Evolutionary conservation across 805 yeast genomes (phyloP).

Genomic region (Ogataea populi-albae): DNA sequence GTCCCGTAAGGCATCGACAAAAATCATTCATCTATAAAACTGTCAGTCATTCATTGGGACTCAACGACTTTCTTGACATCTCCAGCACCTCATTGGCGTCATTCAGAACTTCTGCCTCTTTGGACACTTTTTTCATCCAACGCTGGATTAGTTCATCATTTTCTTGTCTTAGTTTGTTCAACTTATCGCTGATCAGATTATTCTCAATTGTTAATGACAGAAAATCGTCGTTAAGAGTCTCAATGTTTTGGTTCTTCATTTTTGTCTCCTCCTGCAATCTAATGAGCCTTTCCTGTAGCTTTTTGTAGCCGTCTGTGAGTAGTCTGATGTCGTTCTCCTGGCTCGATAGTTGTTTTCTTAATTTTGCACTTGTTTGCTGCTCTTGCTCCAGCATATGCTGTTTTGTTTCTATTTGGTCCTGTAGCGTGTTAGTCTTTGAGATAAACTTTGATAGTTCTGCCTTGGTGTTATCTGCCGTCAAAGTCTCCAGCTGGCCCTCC

Average conservation of each 20-base stretch:
- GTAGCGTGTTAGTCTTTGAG: conserved; percentile 6
- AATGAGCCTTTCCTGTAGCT: conserved; percentile 17
- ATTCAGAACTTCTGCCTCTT: conserved; percentile 42
- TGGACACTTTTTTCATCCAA: conserved; percentile 42
- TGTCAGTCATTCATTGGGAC: conserved; percentile 6
- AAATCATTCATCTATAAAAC: not conserved
- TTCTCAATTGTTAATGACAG: conserved; percentile 49
- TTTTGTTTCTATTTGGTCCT: conserved; percentile 6
- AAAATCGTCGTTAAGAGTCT: conserved; percentile 48
- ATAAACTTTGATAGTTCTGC: conserved; percentile 14
- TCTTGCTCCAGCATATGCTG: conserved; percentile 9
- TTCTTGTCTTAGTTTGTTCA: conserved; percentile 34
- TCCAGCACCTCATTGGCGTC: conserved; percentile 37
- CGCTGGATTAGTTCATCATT: conserved; percentile 39
- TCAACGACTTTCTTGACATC: conserved; percentile 13
- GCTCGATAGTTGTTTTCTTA: conserved; percentile 8
- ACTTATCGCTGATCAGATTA: conserved; percentile 38
- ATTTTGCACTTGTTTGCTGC: conserved; percentile 5
- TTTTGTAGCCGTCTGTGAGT: conserved; percentile 25
- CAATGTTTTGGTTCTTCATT: conserved; percentile 44
- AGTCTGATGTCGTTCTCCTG: conserved; percentile 18
- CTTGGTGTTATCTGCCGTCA: conserved; percentile 17
- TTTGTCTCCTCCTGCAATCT: conserved; percentile 31
- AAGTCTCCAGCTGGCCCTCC: conserved; percentile 13
- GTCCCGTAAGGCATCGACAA: too few species aligned